Percentiles rank a stretch among this genome's conserved stretches.
Evolutionary conservation across 2,329 filamentous ascomycete species (phyloP).

Genomic region (Chaetomiaceae sp.): DNA sequence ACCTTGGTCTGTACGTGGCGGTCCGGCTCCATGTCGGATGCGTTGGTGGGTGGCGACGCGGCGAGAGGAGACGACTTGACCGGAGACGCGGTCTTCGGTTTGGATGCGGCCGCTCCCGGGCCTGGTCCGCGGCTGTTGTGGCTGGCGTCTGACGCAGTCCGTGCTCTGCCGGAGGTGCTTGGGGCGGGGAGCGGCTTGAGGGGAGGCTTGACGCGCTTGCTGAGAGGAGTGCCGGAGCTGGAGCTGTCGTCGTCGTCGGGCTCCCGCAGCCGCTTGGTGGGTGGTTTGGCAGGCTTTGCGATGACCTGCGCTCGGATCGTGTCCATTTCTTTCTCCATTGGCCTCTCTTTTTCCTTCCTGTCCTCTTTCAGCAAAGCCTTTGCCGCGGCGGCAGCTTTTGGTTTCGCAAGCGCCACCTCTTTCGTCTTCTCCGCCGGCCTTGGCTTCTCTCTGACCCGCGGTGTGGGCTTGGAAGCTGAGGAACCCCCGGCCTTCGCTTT

Average conservation of each 20-base stretch:
- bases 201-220: conserved; percentile 48
- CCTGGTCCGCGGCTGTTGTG: conserved; percentile 39
- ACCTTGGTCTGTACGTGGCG: conserved; percentile 28
- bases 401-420: conserved; percentile 29
- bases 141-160: conserved; percentile 41
- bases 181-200: conserved; percentile 14
- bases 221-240: conserved; percentile 52
- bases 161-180: conserved; percentile 33
- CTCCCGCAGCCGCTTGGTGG: conserved; percentile 48
- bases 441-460: conserved; percentile 23
- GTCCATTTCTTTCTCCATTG: conserved; percentile 18
- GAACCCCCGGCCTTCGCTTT: conserved; percentile 16
- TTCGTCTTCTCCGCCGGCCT: conserved; percentile 23
- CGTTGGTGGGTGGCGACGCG: conserved; percentile 60
- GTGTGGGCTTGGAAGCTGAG: conserved; percentile 19
- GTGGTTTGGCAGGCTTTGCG: conserved; percentile 27
- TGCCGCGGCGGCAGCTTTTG: conserved; percentile 31
- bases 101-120: conserved; percentile 11
- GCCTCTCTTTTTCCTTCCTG: conserved; percentile 26
- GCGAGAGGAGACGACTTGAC: conserved; percentile 58
- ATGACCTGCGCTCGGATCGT: conserved; percentile 26
- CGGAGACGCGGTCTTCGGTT: conserved; percentile 33
- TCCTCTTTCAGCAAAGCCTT: conserved; percentile 11
- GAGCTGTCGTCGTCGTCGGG: conserved; percentile 51
- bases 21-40: conserved; percentile 52